phyloP scores from a whole-genome alignment of 2,329 filamentous ascomycete species.

The Diaporthe velutina region DNA sequence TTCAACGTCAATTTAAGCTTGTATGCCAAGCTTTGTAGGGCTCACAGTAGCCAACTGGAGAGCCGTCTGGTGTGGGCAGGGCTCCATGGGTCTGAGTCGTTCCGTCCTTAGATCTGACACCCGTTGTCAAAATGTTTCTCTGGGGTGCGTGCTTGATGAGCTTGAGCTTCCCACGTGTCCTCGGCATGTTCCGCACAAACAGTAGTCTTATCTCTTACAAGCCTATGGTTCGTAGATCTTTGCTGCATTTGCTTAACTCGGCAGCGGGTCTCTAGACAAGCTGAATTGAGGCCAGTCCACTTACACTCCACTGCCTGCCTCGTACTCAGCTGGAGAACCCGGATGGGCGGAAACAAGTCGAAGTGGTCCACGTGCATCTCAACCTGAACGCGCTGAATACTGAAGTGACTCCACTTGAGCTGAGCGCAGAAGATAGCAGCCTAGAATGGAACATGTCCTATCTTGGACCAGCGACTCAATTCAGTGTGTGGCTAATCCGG shows the following conservation, averaged over 20 bases:
- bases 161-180: background rate
- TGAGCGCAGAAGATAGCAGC: background rate
- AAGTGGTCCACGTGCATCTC: background rate
- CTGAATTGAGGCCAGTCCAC: background rate
- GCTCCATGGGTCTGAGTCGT: constrained; percentile 1
- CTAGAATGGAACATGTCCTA: background rate
- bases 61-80: background rate
- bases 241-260: background rate
- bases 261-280: background rate
- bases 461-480: background rate
- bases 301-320: background rate
- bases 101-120: background rate
- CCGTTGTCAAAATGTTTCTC: background rate
- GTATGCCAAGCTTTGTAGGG: constrained; percentile 11
- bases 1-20: constrained; percentile 19
- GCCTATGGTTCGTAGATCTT: constrained; percentile 8
- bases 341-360: background rate
- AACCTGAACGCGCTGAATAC: background rate
- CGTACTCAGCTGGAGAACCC: background rate
- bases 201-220: background rate
- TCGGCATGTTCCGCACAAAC: background rate
- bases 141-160: background rate
- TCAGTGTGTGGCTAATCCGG: background rate
- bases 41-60: background rate
- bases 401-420: background rate